Evolutionary conservation across 2,329 filamentous ascomycete genomes (phyloP), one percentile per base, ranked within the genome.

Genomic region (Diaporthe destruens): DNA sequence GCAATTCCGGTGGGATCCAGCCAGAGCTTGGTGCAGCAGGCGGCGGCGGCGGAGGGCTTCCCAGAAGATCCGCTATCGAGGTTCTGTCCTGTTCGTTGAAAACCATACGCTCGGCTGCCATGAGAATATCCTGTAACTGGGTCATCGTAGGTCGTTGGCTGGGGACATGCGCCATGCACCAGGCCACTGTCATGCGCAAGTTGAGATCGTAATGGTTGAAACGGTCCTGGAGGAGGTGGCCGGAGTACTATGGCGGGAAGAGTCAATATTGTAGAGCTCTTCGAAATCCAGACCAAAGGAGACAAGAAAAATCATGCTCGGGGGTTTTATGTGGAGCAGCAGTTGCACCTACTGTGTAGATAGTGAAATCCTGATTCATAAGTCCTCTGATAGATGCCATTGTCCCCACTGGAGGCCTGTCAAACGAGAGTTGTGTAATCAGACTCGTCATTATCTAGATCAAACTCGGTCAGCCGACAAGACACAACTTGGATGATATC

Each of bases 171-270:
- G 59, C 29, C 29, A 51, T 65, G 4, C 34, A 23, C 59, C 59
- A 65, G 1, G 59, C 44, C 20, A 65, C 34, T 25, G 59, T n/a
- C n/a, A 65, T 65, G 44, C 59, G 29, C 20, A 65, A 6, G 20
- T 32, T n/a, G 25, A 18, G 16, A n/a, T 65, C 42, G 8, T 65
- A 65, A 12, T 65, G 44, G 20, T 20, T 20, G 29, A 34, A 65
- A 0, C n/a, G 3, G 8, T 25, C 29, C 6, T 65, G 1, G 3
- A 65, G 25, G 14, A 65, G 20, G 9, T 36, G 25, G 29, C 59
- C 59, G 16, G 42, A 29, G 11, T 65, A 51, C 59, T 65, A 6
- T 16, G 4, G 23, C 44, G 4, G 18, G 7, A 51, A 36, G 0
- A 25, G 16, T 51, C 14, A 65, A 47, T n/a, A 18, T 25, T 12